These are phyloP conservation scores for Yamadazyma songkhlaensis DNA, from an alignment of 1,139 yeast species.

Conservation along the genomic window DNA sequence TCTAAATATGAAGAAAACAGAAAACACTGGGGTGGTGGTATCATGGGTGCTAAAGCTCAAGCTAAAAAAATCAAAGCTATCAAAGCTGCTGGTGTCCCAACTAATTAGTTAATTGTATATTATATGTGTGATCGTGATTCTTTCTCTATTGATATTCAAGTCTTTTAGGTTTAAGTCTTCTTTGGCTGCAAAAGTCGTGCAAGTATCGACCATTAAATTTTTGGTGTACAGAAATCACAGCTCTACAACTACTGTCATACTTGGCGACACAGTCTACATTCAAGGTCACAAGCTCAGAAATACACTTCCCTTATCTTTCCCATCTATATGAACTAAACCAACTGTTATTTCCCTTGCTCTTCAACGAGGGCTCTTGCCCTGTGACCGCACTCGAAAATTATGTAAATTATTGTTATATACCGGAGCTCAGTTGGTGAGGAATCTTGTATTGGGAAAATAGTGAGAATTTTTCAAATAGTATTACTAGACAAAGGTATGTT, in stretches of 20 bases:
- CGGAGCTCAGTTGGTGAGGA: background rate
- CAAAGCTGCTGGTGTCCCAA: slow-evolving; percentile 33
- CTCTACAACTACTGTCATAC: too few relatives aligned
- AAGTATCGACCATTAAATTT: too few relatives aligned
- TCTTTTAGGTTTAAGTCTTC: background rate
- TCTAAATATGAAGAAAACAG: slow-evolving; percentile 93
- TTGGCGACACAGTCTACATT: too few relatives aligned
- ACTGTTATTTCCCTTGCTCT: too few relatives aligned
- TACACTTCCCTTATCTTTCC: too few relatives aligned
- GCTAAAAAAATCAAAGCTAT: slow-evolving; percentile 58
- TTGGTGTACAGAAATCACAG: too few relatives aligned
- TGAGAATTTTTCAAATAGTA: slow-evolving; percentile 4
- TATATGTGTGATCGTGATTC: background rate
- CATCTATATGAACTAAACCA: too few relatives aligned
- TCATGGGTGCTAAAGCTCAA: slow-evolving; percentile 90
- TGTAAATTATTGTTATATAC: background rate
- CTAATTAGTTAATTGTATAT: slow-evolving; percentile 2
- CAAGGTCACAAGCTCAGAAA: too few relatives aligned
- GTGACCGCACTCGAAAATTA: slow-evolving; percentile 3
- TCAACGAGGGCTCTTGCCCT: slow-evolving; percentile 7
- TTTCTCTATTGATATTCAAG: too few relatives aligned
- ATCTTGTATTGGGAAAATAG: slow-evolving; percentile 1
- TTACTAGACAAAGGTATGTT: slow-evolving; percentile 6
- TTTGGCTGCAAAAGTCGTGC: too few relatives aligned
- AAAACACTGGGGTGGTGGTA: slow-evolving; percentile 99